phyloP scores from a whole-genome alignment of 495 filamentous ascomycete species.

The Hyaloscypha bicolor region DNA sequence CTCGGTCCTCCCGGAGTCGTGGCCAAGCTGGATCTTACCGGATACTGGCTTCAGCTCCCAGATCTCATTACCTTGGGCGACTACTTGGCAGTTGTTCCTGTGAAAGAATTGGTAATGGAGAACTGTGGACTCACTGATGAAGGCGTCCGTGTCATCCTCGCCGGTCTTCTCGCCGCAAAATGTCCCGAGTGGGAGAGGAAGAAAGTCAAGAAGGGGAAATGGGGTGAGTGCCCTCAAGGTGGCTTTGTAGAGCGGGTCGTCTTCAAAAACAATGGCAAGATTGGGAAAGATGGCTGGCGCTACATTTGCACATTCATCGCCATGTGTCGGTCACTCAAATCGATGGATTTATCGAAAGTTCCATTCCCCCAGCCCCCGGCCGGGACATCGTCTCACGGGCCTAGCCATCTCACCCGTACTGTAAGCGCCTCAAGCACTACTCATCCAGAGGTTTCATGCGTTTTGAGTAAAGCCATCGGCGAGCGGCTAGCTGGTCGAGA shows the following conservation, averaged over 20 bases:
- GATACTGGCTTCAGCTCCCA: conserved; percentile 77
- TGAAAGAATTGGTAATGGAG: conserved; percentile 82
- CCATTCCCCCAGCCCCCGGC: conserved; percentile 63
- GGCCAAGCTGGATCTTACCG: conserved; percentile 77
- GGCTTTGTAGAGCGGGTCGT: conserved; percentile 86
- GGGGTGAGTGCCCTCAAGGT: conserved; percentile 42
- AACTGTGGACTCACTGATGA: conserved; percentile 86
- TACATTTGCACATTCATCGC: conserved; percentile 89
- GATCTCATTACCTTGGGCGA: conserved; percentile 88
- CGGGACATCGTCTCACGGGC: conserved; percentile 7
- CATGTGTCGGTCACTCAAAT: conserved; percentile 83
- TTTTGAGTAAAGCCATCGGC: conserved; percentile 73
- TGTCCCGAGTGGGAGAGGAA: conserved; percentile 52
- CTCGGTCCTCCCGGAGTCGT: conserved; percentile 69
- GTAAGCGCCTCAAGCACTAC: conserved; percentile 23
- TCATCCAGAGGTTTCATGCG: conserved; percentile 38
- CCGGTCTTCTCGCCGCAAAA: conserved; percentile 82
- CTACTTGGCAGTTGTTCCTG: conserved; percentile 90
- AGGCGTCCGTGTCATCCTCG: conserved; percentile 81
- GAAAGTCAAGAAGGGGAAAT: conserved; percentile 36
- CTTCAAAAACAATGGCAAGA: conserved; percentile 86
- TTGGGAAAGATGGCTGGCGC: conserved; percentile 85
- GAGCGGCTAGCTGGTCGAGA: conserved; percentile 74
- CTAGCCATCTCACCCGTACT: conserved; percentile 23
- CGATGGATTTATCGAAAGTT: conserved; percentile 82